A percentile compares a stretch with the other conserved stretches of the same genome.
Evolutionary conservation across 1,284 basidiomycete species (phyloP).

Genomic region (Microstroma glucosiphilum): DNA sequence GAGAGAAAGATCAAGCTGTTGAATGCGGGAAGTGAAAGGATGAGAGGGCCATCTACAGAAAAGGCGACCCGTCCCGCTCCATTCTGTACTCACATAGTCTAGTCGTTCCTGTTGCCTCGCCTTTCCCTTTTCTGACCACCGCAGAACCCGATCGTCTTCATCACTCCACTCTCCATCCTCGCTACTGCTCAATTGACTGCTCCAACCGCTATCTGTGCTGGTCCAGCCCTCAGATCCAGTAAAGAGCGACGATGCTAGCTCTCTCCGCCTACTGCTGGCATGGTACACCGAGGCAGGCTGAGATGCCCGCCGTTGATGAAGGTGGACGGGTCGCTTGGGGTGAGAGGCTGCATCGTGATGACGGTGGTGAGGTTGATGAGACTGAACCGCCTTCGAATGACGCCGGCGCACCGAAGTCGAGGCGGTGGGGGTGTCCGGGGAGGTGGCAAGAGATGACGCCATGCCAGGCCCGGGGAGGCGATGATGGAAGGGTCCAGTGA

Average conservation of each 20-base stretch:
- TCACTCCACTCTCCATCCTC: not conserved
- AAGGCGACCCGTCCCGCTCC: too few relatives aligned
- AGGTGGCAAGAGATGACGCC: too few relatives aligned
- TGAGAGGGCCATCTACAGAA: not conserved
- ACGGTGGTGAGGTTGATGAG: too few relatives aligned
- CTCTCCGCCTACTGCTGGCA: not conserved
- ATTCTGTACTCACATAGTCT: not conserved
- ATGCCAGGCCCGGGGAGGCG: too few relatives aligned
- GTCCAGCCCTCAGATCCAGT: not conserved
- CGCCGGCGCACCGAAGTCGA: too few relatives aligned
- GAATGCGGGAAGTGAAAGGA: not conserved
- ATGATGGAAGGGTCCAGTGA: too few relatives aligned
- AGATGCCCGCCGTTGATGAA: not conserved
- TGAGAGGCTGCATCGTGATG: too few relatives aligned
- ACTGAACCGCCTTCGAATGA: too few relatives aligned
- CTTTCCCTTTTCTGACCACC: not conserved
- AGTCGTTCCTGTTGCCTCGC: not conserved
- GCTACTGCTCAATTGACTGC: not conserved
- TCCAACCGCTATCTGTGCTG: not conserved
- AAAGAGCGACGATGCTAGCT: not conserved
- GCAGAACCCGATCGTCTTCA: not conserved
- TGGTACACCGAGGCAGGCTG: conserved; percentile 3
- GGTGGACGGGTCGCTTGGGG: not conserved
- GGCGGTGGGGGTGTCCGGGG: too few relatives aligned
- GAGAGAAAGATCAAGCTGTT: conserved; percentile 3